Base-by-base conservation (phyloP, 768 basidiomycete species). In the Trametes elegans region DNA sequence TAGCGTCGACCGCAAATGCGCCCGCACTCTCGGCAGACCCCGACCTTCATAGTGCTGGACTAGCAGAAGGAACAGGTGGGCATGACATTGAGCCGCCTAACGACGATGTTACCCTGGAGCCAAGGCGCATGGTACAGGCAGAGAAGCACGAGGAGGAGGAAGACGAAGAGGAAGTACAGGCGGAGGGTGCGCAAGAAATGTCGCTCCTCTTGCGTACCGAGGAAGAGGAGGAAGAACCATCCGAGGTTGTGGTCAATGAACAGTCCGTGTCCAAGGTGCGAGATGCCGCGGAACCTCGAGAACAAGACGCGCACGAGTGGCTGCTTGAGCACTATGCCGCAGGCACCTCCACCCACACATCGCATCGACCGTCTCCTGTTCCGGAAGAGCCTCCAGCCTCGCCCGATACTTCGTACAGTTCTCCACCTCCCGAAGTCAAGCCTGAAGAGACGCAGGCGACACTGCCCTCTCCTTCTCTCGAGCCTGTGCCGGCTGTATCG, bases 261-360 rank as follows among this genome's bases (percentile, higher is more conserved):
- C 52, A 31, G 36, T 49, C 41, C 2, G 35, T 38, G 18, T 39
- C n/a, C 18, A 28, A 42, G 38, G 49, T 74, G 43, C 7, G 18
- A 3, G 32, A 7, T 5, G 13, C 21, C 16, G 9, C 9, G 11
- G 18, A 19, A 5, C 13, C 21, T 4, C 10, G 10, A 11, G 71
- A 79, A 27, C 75, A 79, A 56, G 83, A 85, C 62, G 71, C 82
- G 2, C 79, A 85, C 62, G 81, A 83, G 62, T 84, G 82, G 81
- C 70, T 84, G 49, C 63, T 83, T 57, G 78, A 83, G 63, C 82
- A 82, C 31, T 80, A 73, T 60, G 73, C 76, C 31, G 70, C 57
- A 14, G 54, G 55, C 49, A 48, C 72, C 8, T 71, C 72, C 23
- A 63, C 66, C 14, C 59, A 62, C 18, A 66, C 65, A 41, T 52